phyloP scores from a whole-genome alignment of 768 basidiomycete species.

The Suillus bovinus region DNA sequence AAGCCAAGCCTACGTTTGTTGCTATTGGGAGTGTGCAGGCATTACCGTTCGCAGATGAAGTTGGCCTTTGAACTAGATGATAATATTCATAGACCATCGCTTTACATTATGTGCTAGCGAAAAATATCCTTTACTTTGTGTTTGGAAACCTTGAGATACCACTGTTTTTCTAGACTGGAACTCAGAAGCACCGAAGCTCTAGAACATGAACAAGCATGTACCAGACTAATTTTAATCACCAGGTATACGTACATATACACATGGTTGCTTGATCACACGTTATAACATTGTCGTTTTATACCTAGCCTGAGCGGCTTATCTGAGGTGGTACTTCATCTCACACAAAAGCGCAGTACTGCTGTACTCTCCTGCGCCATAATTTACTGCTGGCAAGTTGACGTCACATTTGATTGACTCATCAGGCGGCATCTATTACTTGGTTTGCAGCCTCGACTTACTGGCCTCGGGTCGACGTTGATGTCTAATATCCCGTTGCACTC shows the following conservation, averaged over 20 bases:
- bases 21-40: conserved; percentile 76
- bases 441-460: not conserved
- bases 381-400: not conserved
- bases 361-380: not conserved
- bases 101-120: conserved; percentile 1
- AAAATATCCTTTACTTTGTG: conserved; percentile 3
- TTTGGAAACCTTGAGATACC: not conserved
- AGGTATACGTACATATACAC: not conserved
- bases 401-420: not conserved
- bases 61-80: conserved; percentile 59
- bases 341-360: not conserved
- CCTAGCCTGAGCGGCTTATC: not conserved
- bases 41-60: conserved; percentile 83
- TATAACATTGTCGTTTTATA: not conserved
- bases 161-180: not conserved
- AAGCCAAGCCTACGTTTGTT: conserved; percentile 83
- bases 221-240: not conserved
- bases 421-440: not conserved
- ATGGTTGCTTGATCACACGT: not conserved
- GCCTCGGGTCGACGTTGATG: conserved; percentile 39
- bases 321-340: not conserved
- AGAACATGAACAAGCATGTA: not conserved
- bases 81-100: conserved; percentile 4
- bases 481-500: conserved; percentile 73
- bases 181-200: not conserved